Percentiles rank a stretch among this genome's conserved stretches.
Conservation (phyloP, 2,329 filamentous ascomycete species). For the Aureobasidium uvarum region DNA sequence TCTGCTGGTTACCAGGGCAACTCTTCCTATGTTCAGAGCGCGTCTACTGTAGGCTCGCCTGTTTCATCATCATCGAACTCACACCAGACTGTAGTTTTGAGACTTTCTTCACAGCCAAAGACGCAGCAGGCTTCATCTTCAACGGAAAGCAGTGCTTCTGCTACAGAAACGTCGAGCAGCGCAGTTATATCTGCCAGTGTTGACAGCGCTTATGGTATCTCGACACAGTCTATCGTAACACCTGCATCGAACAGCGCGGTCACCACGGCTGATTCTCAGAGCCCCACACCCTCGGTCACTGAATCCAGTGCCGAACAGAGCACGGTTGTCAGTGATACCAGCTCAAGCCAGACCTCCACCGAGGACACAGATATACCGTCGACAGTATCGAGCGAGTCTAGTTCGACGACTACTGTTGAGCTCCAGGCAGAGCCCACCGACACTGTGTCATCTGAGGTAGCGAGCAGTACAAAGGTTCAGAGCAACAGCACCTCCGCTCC, state of each 20-base stretch:
- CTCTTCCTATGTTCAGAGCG: not conserved
- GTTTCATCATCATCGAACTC: not conserved
- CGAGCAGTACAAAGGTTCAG: not conserved
- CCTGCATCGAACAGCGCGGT: conserved; percentile 4
- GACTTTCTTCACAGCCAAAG: not conserved
- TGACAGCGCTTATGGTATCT: not conserved
- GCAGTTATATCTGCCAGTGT: not conserved
- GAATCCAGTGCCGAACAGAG: not conserved
- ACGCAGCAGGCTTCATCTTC: not conserved
- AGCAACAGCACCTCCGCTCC: not conserved
- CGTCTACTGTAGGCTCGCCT: not conserved
- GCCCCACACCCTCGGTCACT: not conserved
- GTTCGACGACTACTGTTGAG: not conserved
- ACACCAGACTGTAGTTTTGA: conserved; percentile 4
- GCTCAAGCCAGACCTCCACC: not conserved
- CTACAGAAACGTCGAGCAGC: not conserved
- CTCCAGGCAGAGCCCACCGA: not conserved
- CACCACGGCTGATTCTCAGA: not conserved
- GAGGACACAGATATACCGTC: not conserved
- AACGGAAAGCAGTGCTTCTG: not conserved
- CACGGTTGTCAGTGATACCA: not conserved
- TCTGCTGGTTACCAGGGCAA: not conserved
- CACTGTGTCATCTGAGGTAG: not conserved
- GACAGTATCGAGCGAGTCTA: not conserved
- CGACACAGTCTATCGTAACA: not conserved